phyloP scores from a whole-genome alignment of 179 eudicot species.

The Beta corolliflora region DNA sequence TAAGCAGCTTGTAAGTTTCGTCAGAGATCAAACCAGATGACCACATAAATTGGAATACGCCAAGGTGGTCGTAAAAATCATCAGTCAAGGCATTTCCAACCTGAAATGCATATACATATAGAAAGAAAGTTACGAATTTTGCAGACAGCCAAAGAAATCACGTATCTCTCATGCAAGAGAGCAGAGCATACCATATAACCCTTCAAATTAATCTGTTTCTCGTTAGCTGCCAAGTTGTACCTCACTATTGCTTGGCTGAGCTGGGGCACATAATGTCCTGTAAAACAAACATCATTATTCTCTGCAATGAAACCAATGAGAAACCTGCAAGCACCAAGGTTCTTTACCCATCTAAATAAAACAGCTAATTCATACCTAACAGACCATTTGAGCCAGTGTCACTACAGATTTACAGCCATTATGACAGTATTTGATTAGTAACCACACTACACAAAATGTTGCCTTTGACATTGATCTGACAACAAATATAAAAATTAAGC shows the following conservation, averaged over 20 bases:
- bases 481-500: background rate
- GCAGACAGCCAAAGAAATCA: conserved; percentile 7
- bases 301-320: background rate
- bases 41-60: conserved; percentile 91
- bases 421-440: background rate
- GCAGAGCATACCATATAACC: conserved; percentile 78
- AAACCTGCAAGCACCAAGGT: conserved; percentile 12
- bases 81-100: conserved; percentile 95
- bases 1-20: conserved; percentile 75
- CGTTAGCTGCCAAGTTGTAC: conserved; percentile 48
- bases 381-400: background rate
- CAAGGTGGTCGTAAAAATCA: conserved; percentile 76
- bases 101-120: conserved; percentile 39
- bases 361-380: background rate
- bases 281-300: conserved; percentile 14
- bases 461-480: background rate
- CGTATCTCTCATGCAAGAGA: background rate
- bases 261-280: conserved; percentile 98
- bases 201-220: conserved; percentile 58
- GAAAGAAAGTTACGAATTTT: background rate
- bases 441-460: background rate
- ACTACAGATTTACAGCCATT: background rate
- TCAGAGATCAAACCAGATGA: conserved; percentile 91
- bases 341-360: background rate
- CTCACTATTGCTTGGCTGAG: conserved; percentile 87